Percentiles rank a stretch among this genome's conserved stretches.
Conservation (phyloP, 306 rosid genomes). For the Senna siamea region DNA sequence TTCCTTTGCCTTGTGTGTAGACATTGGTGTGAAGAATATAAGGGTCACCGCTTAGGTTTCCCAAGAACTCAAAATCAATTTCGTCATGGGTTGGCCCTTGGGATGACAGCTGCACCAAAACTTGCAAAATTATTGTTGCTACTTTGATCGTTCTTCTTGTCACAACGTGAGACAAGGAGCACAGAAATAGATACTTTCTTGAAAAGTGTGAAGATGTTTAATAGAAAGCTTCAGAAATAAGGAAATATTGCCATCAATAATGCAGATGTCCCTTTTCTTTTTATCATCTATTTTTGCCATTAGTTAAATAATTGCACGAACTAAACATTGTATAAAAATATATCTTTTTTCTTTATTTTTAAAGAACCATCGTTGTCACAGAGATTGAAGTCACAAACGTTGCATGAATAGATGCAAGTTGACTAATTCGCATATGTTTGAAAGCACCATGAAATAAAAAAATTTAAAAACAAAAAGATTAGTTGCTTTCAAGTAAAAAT, state of each 20-base stretch:
- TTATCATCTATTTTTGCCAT: background rate
- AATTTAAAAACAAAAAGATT: background rate
- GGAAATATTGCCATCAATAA: background rate
- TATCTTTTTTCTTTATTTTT: background rate
- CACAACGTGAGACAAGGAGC: background rate
- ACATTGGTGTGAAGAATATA: slow-evolving; percentile 78
- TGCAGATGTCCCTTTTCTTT: background rate
- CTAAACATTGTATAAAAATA: background rate
- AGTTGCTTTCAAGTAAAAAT: background rate
- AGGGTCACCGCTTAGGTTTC: slow-evolving; percentile 87
- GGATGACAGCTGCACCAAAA: slow-evolving; percentile 66
- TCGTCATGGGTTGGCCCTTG: slow-evolving; percentile 83
- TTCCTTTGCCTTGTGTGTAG: slow-evolving; percentile 78
- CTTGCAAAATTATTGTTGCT: background rate
- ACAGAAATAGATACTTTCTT: background rate
- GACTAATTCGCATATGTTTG: slow-evolving; percentile 1
- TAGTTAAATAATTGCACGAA: background rate
- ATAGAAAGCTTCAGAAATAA: background rate
- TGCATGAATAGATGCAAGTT: background rate
- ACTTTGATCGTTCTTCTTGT: background rate
- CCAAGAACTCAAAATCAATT: slow-evolving; percentile 89
- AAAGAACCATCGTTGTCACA: background rate
- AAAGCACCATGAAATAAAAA: background rate
- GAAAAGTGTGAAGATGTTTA: background rate
- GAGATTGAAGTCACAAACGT: background rate